Base-by-base conservation (phyloP, 208 protist species). In the Wallacemonas rigidus region DNA sequence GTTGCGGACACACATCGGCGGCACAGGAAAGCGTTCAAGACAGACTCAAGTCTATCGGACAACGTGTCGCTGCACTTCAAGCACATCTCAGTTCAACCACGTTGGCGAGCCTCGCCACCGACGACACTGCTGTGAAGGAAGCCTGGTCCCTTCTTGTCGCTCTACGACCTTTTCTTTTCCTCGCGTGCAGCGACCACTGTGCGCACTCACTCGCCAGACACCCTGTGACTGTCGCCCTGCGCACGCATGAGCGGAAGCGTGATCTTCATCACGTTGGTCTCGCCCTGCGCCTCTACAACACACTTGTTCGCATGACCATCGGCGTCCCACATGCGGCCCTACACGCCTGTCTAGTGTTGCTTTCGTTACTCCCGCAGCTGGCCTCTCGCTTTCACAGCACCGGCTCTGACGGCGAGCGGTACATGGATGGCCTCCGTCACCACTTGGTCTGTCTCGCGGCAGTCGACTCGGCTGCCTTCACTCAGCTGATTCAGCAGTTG, bases 91-190 rank as follows among this genome's bases (percentile, higher is more conserved):
- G 53, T 15, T 51, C 69, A 3, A 64, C 62, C 3, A 39, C 43
- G 1, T 73, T 78, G 2, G 14, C 77, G 57, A 62, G 47, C 11
- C 45, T 74, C 11, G 51, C 56, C 5, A 35, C 7, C 4, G n/a
- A 41, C 9, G 9, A 3, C 6, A 5, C 35, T 11, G 17, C 38
- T 38, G 43, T 65, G 38, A 3, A 38, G 5, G 60, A 65, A n/a
- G 60, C 90, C 51, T 94, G 89, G 89, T 43, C 48, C 0, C 74
- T 94, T 4, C 67, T 94, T 15, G 80, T 82, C 44, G 71, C 86
- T 26, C 69, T 94, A 38, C 77, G 86, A 1, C 81, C 86, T 0
- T 91, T 86, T 70, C 69, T 94, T 1, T 82, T 82, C 61, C 54
- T 90, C 9, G 43, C 53, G 50, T 67, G 36, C 35, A 39, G 43